These are phyloP conservation scores for Botrytis fragariae DNA, from an alignment of 2,329 filamentous ascomycete species.

Conservation along the genomic window DNA sequence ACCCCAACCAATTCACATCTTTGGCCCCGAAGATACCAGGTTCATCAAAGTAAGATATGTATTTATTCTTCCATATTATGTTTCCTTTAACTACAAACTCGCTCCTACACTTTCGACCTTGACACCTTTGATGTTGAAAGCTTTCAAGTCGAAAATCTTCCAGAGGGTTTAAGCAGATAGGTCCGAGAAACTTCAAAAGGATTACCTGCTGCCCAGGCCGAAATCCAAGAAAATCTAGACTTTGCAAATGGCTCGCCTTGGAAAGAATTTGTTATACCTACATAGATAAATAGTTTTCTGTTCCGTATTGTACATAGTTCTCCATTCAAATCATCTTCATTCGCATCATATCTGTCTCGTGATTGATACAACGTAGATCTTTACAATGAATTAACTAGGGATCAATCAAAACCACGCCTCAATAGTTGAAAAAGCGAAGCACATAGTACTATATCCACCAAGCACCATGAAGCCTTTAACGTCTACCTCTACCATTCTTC, in stretches of 20 bases:
- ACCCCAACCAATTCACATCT: neutral
- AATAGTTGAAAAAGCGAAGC: no score
- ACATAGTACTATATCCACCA: neutral
- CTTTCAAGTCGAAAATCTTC: neutral
- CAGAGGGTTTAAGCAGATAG: neutral
- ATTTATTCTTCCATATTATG: neutral
- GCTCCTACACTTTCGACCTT: neutral
- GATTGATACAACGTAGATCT: neutral
- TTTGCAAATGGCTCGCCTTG: neutral
- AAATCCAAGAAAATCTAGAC: neutral
- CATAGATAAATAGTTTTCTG: neutral
- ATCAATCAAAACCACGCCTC: no score
- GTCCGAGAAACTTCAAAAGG: neutral
- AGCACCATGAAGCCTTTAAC: neutral
- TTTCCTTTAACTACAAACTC: no score
- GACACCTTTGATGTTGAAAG: neutral
- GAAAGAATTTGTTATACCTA: no score
- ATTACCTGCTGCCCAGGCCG: neutral
- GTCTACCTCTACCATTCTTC: no score
- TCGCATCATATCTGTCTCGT: neutral
- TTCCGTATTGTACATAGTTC: neutral
- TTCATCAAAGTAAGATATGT: neutral
- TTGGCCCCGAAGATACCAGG: neutral
- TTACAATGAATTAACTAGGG: no score
- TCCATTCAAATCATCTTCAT: no score